Conservation (phyloP, 2,329 filamentous ascomycete genomes). For the Cylindrodendrum hubeiense region DNA sequence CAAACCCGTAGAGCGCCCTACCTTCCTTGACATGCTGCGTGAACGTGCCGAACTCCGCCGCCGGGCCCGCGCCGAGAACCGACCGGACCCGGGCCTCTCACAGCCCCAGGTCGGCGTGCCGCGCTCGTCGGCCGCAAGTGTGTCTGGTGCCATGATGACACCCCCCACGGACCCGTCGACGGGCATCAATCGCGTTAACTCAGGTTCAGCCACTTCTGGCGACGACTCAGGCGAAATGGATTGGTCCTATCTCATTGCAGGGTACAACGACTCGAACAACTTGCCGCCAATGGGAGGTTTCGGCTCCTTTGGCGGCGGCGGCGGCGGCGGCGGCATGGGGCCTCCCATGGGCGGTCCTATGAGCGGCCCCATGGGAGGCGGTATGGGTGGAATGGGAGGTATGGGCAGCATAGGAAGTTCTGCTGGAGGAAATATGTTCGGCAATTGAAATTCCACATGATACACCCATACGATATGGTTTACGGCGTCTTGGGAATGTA, state of each 20-base stretch:
- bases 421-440: slow-evolving; percentile 45
- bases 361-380: slow-evolving; percentile 13
- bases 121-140: slow-evolving; percentile 36
- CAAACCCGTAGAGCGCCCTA: slow-evolving; percentile 56
- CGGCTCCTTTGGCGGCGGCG: slow-evolving; percentile 42
- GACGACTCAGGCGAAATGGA: slow-evolving; percentile 57
- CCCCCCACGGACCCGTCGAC: slow-evolving; percentile 42
- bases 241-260: slow-evolving; percentile 62
- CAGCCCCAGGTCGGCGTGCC: slow-evolving; percentile 43
- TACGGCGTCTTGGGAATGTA: neutral
- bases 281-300: slow-evolving; percentile 48
- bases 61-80: slow-evolving; percentile 46
- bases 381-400: slow-evolving; percentile 38
- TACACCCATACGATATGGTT: slow-evolving; percentile 6
- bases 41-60: slow-evolving; percentile 55
- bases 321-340: slow-evolving; percentile 33
- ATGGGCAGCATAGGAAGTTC: slow-evolving; percentile 35
- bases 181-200: slow-evolving; percentile 25
- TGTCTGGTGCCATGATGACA: slow-evolving; percentile 49
- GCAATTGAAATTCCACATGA: slow-evolving; percentile 29
- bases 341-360: slow-evolving; percentile 21
- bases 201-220: slow-evolving; percentile 37
- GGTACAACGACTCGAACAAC: slow-evolving; percentile 51
- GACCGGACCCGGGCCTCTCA: slow-evolving; percentile 36
- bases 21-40: slow-evolving; percentile 62